Evolutionary conservation across 2,329 filamentous ascomycete genomes (phyloP).

Genomic region (Colletotrichum godetiae): DNA sequence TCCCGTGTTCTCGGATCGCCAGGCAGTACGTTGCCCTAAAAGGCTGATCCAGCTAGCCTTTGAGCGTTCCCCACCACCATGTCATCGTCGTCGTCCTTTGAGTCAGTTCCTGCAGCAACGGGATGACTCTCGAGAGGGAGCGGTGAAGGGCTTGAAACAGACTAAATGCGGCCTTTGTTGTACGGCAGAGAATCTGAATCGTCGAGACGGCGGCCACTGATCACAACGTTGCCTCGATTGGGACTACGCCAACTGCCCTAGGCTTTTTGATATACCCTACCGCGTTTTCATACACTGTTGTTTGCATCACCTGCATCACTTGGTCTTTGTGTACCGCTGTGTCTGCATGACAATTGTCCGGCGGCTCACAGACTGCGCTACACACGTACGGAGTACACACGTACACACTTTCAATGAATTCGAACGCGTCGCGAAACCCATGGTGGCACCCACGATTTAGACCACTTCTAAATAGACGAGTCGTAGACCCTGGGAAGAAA

Average conservation of each 20-base stretch:
- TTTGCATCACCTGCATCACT: not conserved
- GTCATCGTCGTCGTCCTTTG: not conserved
- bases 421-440: not conserved
- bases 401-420: not conserved
- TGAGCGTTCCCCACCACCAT: not conserved
- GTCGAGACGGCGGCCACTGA: slow-evolving; percentile 4
- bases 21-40: not conserved
- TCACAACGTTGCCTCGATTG: slow-evolving; percentile 7
- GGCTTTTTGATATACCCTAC: not conserved
- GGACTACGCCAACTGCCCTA: slow-evolving; percentile 5
- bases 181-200: not conserved
- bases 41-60: not conserved
- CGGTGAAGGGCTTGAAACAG: slow-evolving; percentile 29
- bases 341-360: slow-evolving; percentile 1
- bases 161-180: slow-evolving; percentile 28
- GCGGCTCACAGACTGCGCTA: not conserved
- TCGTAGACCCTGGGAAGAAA: not conserved
- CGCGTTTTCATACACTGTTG: not conserved
- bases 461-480: not conserved
- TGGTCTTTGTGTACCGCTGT: slow-evolving; percentile 4
- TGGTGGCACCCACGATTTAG: not conserved
- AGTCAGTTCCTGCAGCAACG: slow-evolving; percentile 12
- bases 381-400: not conserved
- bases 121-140: not conserved
- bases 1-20: slow-evolving; percentile 7